Evolutionary conservation across 2,329 filamentous ascomycete species (phyloP).

Genomic region (Nothopassalora personata): DNA sequence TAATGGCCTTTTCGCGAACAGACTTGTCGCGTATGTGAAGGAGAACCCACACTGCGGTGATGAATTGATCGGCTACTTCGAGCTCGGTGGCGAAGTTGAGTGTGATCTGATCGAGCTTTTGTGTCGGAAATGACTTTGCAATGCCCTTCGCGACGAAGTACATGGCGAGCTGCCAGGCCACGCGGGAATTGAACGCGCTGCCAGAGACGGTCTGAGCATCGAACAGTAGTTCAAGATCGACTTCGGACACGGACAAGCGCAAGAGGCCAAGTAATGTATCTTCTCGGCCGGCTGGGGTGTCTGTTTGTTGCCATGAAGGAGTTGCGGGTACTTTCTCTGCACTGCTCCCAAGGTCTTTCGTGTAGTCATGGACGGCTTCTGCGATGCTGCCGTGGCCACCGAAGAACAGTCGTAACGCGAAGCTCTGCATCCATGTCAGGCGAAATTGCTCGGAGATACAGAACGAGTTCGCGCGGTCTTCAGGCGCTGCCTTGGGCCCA

Average conservation of each 20-base stretch:
- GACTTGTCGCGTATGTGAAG: constrained; percentile 27
- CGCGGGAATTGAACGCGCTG: constrained; percentile 66
- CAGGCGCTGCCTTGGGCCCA: constrained; percentile 56
- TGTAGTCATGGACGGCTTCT: constrained; percentile 66
- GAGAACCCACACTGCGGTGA: constrained; percentile 28
- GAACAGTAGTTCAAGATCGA: constrained; percentile 62
- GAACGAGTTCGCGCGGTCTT: constrained; percentile 77
- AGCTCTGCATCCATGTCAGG: constrained; percentile 88
- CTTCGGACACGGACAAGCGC: constrained; percentile 49
- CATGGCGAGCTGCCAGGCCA: constrained; percentile 81
- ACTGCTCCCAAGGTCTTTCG: constrained; percentile 65
- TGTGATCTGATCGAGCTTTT: constrained; percentile 61
- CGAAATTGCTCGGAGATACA: constrained; percentile 76
- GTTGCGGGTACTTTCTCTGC: constrained; percentile 63
- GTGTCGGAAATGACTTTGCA: constrained; percentile 20
- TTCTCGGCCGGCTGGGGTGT: constrained; percentile 51
- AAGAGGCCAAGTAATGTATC: constrained; percentile 85
- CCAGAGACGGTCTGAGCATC: constrained; percentile 71
- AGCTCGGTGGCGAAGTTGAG: constrained; percentile 38
- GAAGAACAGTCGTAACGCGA: constrained; percentile 89
- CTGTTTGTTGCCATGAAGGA: constrained; percentile 51
- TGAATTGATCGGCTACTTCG: constrained; percentile 25
- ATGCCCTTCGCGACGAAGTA: constrained; percentile 35
- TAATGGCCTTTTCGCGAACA: constrained; percentile 27
- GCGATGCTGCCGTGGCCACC: constrained; percentile 63